Evolutionary conservation across 116 monocot species (phyloP).

Genomic region (Iris pallida): DNA sequence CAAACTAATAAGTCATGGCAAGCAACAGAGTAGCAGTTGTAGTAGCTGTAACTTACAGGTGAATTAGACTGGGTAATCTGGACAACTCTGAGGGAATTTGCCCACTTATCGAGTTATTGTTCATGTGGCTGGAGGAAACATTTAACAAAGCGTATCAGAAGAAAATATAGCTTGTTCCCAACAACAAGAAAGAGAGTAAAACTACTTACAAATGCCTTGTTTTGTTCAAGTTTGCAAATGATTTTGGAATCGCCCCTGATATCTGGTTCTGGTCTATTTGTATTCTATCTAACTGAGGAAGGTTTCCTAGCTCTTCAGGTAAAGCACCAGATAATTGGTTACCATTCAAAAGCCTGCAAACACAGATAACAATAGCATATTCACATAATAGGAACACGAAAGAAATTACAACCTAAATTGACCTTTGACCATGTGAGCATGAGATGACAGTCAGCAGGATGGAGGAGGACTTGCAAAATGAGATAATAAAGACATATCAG

Average conservation of each 20-base stretch:
- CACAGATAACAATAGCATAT: background rate
- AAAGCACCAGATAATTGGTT: conserved; percentile 74
- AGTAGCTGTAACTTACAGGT: conserved; percentile 55
- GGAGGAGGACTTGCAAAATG: background rate
- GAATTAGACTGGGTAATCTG: conserved; percentile 60
- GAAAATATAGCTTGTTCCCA: conserved; percentile 11
- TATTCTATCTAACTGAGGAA: conserved; percentile 72
- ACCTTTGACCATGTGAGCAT: background rate
- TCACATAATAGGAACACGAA: background rate
- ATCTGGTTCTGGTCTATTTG: conserved; percentile 92
- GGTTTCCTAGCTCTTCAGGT: conserved; percentile 84
- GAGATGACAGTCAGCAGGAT: background rate
- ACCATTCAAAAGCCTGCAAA: conserved; percentile 90
- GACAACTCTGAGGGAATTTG: conserved; percentile 70
- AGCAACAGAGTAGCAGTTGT: background rate
- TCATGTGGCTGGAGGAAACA: conserved; percentile 72
- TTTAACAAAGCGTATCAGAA: background rate
- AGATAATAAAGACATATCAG: background rate
- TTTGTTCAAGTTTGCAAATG: conserved; percentile 72
- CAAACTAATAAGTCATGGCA: background rate
- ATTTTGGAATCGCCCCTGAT: conserved; percentile 80
- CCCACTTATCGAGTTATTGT: conserved; percentile 88
- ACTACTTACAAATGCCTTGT: conserved; percentile 88
- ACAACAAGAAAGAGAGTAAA: conserved; percentile 4
- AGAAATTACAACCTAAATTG: background rate